Evolutionary conservation across 2,329 filamentous ascomycete genomes (phyloP).

Genomic region (Paecilomyces niveus): DNA sequence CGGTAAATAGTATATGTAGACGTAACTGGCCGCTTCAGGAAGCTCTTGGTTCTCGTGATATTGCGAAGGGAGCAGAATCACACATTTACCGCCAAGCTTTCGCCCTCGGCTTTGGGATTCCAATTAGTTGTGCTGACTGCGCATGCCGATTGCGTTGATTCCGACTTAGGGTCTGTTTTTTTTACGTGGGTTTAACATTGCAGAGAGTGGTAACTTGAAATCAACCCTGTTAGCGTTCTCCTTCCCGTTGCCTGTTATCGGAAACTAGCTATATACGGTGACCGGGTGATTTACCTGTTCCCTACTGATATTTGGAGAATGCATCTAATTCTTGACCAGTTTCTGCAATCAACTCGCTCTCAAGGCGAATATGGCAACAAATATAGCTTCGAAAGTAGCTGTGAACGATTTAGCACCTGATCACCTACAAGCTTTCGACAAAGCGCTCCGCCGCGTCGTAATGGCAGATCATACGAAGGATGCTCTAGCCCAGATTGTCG

Average conservation of each 20-base stretch:
- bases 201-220: neutral
- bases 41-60: neutral
- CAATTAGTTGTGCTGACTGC: no score
- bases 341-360: neutral
- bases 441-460: constrained; percentile 1
- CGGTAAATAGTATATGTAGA: neutral
- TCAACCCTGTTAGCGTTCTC: neutral
- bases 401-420: constrained; percentile 2
- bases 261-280: no score
- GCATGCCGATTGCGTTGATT: no score
- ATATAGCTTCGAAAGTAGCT: neutral
- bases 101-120: no score
- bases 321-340: no score
- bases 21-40: neutral
- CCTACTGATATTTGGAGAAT: no score
- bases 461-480: constrained; percentile 1
- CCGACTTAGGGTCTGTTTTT: no score
- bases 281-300: no score
- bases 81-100: neutral
- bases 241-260: neutral
- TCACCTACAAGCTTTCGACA: constrained; percentile 1
- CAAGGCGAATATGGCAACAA: neutral
- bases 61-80: neutral
- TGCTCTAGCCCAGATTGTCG: constrained; percentile 5
- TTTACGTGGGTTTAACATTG: no score